A percentile compares a stretch with the other conserved stretches of the same genome.
Evolutionary conservation across 371 early-diverging fungal genomes (phyloP).

Genomic region (Rhizomucor pusillus): DNA sequence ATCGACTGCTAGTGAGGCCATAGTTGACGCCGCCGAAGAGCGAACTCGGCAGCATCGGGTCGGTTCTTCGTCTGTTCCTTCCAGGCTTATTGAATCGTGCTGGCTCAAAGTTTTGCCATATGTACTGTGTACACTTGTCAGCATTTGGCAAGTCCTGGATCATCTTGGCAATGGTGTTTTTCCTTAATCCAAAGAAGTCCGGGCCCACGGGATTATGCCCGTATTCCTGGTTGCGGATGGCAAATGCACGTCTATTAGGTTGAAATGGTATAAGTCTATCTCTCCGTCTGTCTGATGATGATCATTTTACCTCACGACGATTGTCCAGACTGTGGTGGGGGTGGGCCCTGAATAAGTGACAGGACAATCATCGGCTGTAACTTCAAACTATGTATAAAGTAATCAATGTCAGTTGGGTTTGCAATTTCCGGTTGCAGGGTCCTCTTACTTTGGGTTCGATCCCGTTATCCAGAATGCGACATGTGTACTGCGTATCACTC

Average conservation of each 20-base stretch:
- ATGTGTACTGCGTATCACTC: constrained; percentile 71
- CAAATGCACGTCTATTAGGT: constrained; percentile 40
- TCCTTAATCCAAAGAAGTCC: constrained; percentile 89
- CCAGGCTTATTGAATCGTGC: constrained; percentile 47
- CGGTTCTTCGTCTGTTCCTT: constrained; percentile 38
- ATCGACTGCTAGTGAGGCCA: constrained; percentile 32
- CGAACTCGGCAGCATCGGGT: constrained; percentile 27
- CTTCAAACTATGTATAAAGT: constrained; percentile 31
- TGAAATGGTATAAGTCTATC: neutral
- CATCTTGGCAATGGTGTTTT: constrained; percentile 86
- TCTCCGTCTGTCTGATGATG: neutral
- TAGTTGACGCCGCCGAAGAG: constrained; percentile 43
- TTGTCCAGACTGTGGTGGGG: constrained; percentile 54
- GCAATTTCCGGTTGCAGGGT: constrained; percentile 1
- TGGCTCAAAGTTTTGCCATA: constrained; percentile 67
- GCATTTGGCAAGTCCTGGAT: constrained; percentile 89
- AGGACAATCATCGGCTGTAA: constrained; percentile 50
- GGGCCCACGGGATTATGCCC: constrained; percentile 88
- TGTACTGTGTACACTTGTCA: constrained; percentile 73
- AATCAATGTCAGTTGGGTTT: constrained; percentile 7
- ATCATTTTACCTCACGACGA: constrained; percentile 30
- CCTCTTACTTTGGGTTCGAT: constrained; percentile 61
- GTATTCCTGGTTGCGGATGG: constrained; percentile 76
- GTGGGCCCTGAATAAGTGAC: constrained; percentile 50
- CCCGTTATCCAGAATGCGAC: constrained; percentile 80